Percentiles rank a stretch among this genome's conserved stretches.
Evolutionary conservation across 2,329 filamentous ascomycete species (phyloP).

Genomic region (Chaetomiaceae sp.): DNA sequence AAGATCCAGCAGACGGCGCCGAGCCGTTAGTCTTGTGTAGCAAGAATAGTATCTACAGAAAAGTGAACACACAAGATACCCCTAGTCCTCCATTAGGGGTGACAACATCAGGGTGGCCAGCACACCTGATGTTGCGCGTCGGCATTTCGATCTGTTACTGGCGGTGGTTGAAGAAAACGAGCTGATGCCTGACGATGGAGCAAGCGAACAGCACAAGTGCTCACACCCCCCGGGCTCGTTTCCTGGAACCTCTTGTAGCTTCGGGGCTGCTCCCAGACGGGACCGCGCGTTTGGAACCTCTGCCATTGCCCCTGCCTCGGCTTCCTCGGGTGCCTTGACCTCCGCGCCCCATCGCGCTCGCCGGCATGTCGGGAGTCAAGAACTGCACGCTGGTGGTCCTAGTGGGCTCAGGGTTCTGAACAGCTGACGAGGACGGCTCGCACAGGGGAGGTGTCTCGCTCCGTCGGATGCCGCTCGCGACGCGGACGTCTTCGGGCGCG

Average conservation of each 20-base stretch:
- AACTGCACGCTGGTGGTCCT: conserved; percentile 10
- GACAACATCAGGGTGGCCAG: no score
- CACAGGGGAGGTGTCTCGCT: conserved; percentile 13
- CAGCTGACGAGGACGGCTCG: neutral
- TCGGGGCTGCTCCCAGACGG: conserved; percentile 4
- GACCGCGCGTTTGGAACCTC: conserved; percentile 15
- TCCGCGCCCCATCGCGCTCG: conserved; percentile 9
- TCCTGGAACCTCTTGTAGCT: conserved; percentile 4
- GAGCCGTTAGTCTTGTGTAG: neutral
- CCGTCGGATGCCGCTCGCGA: conserved; percentile 7
- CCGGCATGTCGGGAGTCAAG: conserved; percentile 17
- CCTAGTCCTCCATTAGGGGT: no score
- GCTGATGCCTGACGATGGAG: no score
- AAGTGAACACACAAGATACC: no score
- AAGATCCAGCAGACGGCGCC: no score
- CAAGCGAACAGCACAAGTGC: no score
- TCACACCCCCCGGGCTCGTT: conserved; percentile 8
- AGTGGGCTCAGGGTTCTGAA: neutral
- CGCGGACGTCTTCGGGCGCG: conserved; percentile 1
- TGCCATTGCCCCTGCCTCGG: neutral
- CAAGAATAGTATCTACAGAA: no score
- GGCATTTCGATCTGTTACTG: no score
- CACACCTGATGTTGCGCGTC: no score
- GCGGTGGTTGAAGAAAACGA: no score
- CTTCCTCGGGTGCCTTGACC: conserved; percentile 2